Evolutionary conservation across 73 alveolate species (phyloP).

Genomic region (Uronychia setigera): DNA sequence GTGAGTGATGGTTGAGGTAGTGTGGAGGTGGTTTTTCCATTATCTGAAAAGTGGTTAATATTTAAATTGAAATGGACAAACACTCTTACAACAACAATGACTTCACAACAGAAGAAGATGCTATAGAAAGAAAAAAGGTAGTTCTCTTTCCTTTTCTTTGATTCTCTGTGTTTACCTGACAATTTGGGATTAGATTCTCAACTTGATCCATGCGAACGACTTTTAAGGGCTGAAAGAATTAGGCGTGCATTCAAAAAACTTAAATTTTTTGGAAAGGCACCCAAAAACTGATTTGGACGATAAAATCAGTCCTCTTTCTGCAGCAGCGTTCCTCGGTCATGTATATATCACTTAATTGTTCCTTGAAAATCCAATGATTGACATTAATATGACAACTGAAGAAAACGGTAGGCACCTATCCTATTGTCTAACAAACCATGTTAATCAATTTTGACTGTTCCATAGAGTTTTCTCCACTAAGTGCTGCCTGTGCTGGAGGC

Average conservation of each 20-base stretch:
- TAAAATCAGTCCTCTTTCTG: conserved; percentile 75
- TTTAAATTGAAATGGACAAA: too few relatives aligned
- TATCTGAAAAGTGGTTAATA: too few relatives aligned
- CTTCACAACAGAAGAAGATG: too few relatives aligned
- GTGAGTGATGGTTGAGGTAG: too few relatives aligned
- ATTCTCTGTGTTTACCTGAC: too few relatives aligned
- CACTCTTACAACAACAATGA: too few relatives aligned
- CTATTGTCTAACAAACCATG: too few relatives aligned
- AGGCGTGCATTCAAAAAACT: conserved; percentile 25
- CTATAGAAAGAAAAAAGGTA: too few relatives aligned
- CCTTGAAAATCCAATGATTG: conserved; percentile 68
- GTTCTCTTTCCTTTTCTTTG: too few relatives aligned
- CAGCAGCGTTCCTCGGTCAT: conserved; percentile 76
- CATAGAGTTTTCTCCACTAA: conserved; percentile 69
- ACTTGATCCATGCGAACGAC: conserved; percentile 43
- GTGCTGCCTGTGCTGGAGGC: conserved; percentile 80
- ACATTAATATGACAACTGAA: conserved; percentile 74
- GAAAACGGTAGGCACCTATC: conserved; percentile 39
- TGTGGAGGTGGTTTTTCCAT: too few relatives aligned
- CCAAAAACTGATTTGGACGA: conserved; percentile 76
- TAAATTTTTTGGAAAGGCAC: conserved; percentile 54
- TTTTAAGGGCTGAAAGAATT: conserved; percentile 40
- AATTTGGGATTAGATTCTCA: too few relatives aligned
- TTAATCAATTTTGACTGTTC: neutral
- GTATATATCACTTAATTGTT: conserved; percentile 63